These are phyloP conservation scores for Ensete glaucum DNA, from an alignment of 176 grass and related monocot species.

Conservation along the genomic window DNA sequence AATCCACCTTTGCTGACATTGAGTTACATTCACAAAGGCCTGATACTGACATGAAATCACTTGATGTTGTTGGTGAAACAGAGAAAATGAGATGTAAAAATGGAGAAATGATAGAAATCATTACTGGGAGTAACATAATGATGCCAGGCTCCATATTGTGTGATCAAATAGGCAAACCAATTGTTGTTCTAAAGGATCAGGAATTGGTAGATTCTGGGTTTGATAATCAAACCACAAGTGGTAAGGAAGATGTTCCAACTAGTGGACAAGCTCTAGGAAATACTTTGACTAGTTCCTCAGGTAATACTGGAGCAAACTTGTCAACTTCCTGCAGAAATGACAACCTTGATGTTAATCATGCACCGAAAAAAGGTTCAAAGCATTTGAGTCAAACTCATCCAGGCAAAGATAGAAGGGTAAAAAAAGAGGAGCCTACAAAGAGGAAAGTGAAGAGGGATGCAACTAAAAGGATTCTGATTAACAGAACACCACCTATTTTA, in stretches of 20 bases:
- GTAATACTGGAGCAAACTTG: neutral
- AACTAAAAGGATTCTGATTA: conserved; percentile 83
- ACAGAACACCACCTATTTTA: conserved; percentile 59
- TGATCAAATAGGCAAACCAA: neutral
- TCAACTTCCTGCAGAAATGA: neutral
- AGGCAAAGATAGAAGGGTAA: conserved; percentile 30
- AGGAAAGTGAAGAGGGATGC: conserved; percentile 65
- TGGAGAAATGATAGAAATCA: conserved; percentile 1
- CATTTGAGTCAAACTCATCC: conserved; percentile 24
- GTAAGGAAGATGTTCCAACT: neutral
- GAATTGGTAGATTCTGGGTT: neutral
- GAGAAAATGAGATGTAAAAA: neutral
- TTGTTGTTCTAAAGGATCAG: neutral
- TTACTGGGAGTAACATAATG: neutral
- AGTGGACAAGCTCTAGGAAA: neutral
- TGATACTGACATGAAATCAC: neutral
- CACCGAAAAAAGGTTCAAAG: conserved; percentile 26
- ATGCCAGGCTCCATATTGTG: neutral
- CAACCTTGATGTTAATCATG: conserved; percentile 5
- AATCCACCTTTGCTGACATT: neutral
- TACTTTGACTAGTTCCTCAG: neutral
- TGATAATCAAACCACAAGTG: neutral
- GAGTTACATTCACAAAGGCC: conserved; percentile 1
- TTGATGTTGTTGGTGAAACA: neutral
- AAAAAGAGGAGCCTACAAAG: conserved; percentile 34